Evolutionary conservation across 257 asterid genomes (phyloP).

Genomic region (Primulina eburnea): DNA sequence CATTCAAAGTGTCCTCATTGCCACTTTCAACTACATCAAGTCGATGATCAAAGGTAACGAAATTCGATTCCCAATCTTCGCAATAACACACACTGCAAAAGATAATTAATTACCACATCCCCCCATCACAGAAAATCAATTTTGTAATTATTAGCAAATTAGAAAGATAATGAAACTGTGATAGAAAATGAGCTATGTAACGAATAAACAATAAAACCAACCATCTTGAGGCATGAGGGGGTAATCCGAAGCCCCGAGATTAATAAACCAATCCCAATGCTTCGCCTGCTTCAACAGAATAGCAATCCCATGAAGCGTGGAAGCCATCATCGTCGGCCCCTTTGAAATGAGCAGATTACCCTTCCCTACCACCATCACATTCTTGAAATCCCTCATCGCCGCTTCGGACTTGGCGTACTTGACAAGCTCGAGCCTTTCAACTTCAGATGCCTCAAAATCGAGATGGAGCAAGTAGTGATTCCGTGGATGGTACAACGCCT

Average conservation of each 20-base stretch:
- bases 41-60: too few relatives aligned
- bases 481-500: constrained; percentile 80
- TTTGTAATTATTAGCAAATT: neutral
- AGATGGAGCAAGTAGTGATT: constrained; percentile 77
- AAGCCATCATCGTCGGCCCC: constrained; percentile 78
- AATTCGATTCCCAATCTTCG: neutral
- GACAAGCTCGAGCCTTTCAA: constrained; percentile 71
- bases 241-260: constrained; percentile 81
- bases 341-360: constrained; percentile 67
- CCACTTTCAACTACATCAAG: neutral
- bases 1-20: neutral
- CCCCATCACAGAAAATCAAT: neutral
- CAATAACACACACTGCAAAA: neutral
- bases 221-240: constrained; percentile 97
- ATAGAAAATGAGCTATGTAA: neutral
- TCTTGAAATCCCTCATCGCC: constrained; percentile 46
- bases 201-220: constrained; percentile 28
- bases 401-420: constrained; percentile 53
- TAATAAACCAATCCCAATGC: constrained; percentile 93
- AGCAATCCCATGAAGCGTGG: constrained; percentile 75
- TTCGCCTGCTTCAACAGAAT: constrained; percentile 58
- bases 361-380: constrained; percentile 83
- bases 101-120: neutral
- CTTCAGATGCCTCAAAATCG: constrained; percentile 70
- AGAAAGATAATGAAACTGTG: neutral